These are phyloP conservation scores for Phialemonium atrogriseum DNA, from an alignment of 2,329 filamentous ascomycete species.

Conservation along the genomic window DNA sequence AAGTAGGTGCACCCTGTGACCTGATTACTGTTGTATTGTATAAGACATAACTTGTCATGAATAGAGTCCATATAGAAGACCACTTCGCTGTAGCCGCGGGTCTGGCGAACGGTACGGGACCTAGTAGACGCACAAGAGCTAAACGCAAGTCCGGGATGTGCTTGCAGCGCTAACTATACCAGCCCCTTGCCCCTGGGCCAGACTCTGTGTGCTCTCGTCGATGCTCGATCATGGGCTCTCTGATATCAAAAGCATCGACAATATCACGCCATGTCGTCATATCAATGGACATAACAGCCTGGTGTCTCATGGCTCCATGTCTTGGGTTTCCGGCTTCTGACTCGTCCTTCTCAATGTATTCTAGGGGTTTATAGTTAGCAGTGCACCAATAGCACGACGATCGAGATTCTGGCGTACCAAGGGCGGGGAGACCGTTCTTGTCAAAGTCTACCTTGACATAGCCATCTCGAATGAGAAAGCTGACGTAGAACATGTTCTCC, in stretches of 20 bases:
- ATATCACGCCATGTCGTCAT: constrained; percentile 76
- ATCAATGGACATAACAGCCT: constrained; percentile 83
- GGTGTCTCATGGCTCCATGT: constrained; percentile 59
- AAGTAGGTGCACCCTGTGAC: too few species aligned
- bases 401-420: constrained; percentile 52
- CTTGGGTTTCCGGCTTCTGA: constrained; percentile 31
- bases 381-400: constrained; percentile 9
- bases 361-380: constrained; percentile 21
- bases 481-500: constrained; percentile 95
- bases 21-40: too few species aligned
- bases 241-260: constrained; percentile 67
- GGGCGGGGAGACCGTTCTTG: constrained; percentile 63
- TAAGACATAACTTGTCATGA: too few species aligned
- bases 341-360: constrained; percentile 37
- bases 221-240: constrained; percentile 77
- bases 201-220: constrained; percentile 50
- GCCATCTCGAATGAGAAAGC: constrained; percentile 86
- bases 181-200: constrained; percentile 49
- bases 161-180: constrained; percentile 58
- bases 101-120: too few species aligned
- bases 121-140: too few species aligned
- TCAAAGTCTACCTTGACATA: constrained; percentile 68
- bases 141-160: too few species aligned
- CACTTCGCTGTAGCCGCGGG: too few species aligned
- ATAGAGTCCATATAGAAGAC: too few species aligned